phyloP scores from a whole-genome alignment of 306 rosid species.

The Casuarina equisetifolia region DNA sequence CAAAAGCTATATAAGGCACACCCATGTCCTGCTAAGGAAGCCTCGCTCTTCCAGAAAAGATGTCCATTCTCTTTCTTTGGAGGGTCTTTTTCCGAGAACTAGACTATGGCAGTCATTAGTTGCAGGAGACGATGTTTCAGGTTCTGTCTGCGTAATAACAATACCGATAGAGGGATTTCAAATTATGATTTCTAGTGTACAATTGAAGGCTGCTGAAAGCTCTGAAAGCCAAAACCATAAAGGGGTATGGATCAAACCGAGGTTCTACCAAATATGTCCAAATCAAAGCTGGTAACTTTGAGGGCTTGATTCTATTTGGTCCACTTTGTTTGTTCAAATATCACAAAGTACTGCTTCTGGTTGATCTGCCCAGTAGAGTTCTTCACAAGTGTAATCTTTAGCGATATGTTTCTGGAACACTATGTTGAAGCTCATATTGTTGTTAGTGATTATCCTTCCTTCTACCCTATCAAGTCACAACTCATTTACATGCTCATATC shows the following conservation, averaged over 20 bases:
- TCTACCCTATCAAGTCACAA: too few species aligned
- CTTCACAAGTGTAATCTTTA: too few species aligned
- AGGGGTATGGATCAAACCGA: slow-evolving; percentile 33
- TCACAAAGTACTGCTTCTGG: too few species aligned
- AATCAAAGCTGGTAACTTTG: slow-evolving; percentile 19
- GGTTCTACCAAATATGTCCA: slow-evolving; percentile 6
- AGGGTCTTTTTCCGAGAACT: background rate
- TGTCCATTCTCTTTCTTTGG: background rate
- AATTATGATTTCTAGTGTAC: background rate
- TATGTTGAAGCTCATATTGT: too few species aligned
- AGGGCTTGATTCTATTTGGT: background rate
- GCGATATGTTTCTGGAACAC: too few species aligned
- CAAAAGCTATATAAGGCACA: background rate
- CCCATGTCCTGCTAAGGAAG: background rate
- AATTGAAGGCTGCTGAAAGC: background rate
- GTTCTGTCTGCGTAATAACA: slow-evolving; percentile 14
- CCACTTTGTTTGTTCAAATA: background rate
- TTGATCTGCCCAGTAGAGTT: too few species aligned
- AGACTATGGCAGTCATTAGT: slow-evolving; percentile 3
- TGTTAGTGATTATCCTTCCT: too few species aligned
- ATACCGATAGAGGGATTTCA: background rate
- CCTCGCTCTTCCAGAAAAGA: background rate
- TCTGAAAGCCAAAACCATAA: background rate
- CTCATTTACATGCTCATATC: too few species aligned
- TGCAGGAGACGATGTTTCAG: slow-evolving; percentile 2